phyloP scores from a whole-genome alignment of 2,329 filamentous ascomycete species.

The Cercospora zeae-maydis region DNA sequence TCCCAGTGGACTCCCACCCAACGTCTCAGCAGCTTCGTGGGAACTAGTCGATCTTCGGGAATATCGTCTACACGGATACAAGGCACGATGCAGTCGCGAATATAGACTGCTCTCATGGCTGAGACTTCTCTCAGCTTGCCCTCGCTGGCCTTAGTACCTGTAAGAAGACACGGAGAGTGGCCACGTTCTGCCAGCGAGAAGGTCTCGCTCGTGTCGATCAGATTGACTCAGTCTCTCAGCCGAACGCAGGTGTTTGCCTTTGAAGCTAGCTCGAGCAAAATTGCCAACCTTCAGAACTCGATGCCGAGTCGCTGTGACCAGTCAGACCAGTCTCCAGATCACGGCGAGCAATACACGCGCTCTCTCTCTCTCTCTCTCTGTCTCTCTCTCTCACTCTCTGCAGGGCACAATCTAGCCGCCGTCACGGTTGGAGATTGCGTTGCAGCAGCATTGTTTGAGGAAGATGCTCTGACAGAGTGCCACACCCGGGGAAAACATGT shows the following conservation, averaged over 20 bases:
- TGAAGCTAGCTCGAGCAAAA: not conserved
- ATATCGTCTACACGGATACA: not conserved
- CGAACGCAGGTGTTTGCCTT: not conserved
- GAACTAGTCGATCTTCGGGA: not conserved
- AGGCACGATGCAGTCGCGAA: not conserved
- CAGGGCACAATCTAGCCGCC: not conserved
- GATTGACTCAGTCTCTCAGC: not conserved
- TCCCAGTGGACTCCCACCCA: not conserved
- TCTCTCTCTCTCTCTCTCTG: too few species aligned
- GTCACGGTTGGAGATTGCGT: not conserved
- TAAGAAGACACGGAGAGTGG: not conserved
- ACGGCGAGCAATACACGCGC: not conserved
- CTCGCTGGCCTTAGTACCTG: not conserved
- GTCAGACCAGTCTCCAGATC: not conserved
- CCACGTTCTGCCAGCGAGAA: not conserved
- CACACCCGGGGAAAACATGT: not conserved
- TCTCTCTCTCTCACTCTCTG: too few species aligned
- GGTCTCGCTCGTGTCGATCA: not conserved
- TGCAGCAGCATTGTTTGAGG: not conserved
- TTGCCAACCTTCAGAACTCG: not conserved
- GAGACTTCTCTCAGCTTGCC: not conserved
- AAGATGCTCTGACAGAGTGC: not conserved
- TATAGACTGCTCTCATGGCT: not conserved
- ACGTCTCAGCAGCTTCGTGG: not conserved
- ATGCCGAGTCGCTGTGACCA: not conserved